Base-by-base conservation (phyloP, 306 rosid genomes). In the Quercus dentata region DNA sequence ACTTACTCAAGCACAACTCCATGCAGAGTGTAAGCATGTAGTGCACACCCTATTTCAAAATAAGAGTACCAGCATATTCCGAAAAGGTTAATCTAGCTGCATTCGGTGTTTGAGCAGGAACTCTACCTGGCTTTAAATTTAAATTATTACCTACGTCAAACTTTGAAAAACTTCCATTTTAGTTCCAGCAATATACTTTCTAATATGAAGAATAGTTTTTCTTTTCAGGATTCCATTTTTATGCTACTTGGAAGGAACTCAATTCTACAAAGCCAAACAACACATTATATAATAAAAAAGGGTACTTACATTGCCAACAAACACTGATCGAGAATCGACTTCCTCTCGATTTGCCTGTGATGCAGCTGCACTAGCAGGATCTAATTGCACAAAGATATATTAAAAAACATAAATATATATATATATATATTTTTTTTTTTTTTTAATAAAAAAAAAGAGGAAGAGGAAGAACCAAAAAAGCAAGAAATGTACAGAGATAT, bases 241-340 rank as follows among this genome's bases (percentile, higher is more conserved):
- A 35, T 33, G 15, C 28, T 33, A 35, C 72, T 15, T 35, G 49
- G 35, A 67, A 31, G 49, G 38, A 18, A n/a, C 21, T 3, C 9
- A 13, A 20, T 71, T 14, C 35, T 23, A 74, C 10, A 71, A 49
- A 25, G 3, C 56, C 31, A 69, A 9, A n/a, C 21, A 71, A n/a
- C 65, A 61, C 4, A n/a, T 2, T n/a, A 52, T 46, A 56, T 12
- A 76, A 58, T 79, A 64, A 28, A 77, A 25, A 75, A 46, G 72
- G 25, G 79, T 7, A 35, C 97, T 87, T 83, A 93, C 98, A 88
- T 93, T 93, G 88, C 98, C 98, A 54, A 93, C 98, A 87, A 91
- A 93, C 68, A 91, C 80, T 68, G 97, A 93, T 55, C 94, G 97
- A 51, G 91, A 17, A 89, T 92, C 97, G 52, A 89, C 82, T 81